phyloP scores from a whole-genome alignment of 1,284 basidiomycete species.

The Fomitiporia mediterranea region DNA sequence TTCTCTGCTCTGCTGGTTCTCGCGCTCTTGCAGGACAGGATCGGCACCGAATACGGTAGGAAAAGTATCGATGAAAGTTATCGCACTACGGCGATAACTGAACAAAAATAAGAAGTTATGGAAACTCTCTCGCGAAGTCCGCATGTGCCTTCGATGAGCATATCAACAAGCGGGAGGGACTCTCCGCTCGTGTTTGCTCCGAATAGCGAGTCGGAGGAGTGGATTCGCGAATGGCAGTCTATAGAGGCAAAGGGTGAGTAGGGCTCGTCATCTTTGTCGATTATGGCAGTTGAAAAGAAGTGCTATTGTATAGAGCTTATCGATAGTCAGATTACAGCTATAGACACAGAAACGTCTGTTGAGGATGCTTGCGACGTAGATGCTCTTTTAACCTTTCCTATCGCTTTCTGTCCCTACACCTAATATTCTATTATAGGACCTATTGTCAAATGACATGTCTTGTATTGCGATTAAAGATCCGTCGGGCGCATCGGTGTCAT shows the following conservation, averaged over 20 bases:
- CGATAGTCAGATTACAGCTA: conserved; percentile 55
- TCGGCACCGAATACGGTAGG: background rate
- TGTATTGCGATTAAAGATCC: conserved; percentile 60
- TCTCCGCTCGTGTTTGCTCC: conserved; percentile 31
- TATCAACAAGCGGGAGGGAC: conserved; percentile 16
- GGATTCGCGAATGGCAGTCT: conserved; percentile 52
- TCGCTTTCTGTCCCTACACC: background rate
- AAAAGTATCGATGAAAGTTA: background rate
- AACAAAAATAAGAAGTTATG: background rate
- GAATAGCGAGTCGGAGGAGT: conserved; percentile 46
- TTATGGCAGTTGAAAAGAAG: background rate
- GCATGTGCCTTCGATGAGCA: background rate
- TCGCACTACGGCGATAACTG: background rate
- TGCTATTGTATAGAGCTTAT: conserved; percentile 49
- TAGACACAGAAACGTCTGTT: conserved; percentile 64
- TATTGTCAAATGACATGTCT: conserved; percentile 54
- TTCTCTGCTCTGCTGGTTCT: background rate
- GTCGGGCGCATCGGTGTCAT: conserved; percentile 26
- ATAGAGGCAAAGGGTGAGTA: conserved; percentile 50
- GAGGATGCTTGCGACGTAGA: conserved; percentile 74
- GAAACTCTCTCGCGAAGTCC: background rate
- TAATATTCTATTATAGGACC: conserved; percentile 37
- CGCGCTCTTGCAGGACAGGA: background rate
- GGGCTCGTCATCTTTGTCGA: background rate
- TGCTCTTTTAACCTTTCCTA: conserved; percentile 23